Evolutionary conservation across 495 filamentous ascomycete genomes (phyloP).

Genomic region (Diplogelasinospora grovesii): DNA sequence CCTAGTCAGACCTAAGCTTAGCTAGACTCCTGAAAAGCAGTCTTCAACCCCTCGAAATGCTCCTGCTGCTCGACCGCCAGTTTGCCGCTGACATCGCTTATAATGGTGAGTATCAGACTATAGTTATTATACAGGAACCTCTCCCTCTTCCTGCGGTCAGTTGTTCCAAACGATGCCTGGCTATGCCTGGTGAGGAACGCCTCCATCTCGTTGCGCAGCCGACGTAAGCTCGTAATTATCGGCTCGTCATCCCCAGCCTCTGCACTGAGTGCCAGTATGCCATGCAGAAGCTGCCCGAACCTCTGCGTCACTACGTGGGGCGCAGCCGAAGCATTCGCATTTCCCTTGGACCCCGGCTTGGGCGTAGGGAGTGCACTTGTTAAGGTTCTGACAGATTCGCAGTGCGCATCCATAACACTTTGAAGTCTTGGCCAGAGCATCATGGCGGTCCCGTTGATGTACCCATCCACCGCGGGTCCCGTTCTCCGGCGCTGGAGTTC

Average conservation of each 20-base stretch:
- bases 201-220: slow-evolving; percentile 73
- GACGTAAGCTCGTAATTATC: slow-evolving; percentile 66
- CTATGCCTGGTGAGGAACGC: slow-evolving; percentile 59
- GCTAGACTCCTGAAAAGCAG: slow-evolving; percentile 36
- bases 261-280: slow-evolving; percentile 70
- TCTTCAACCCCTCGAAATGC: slow-evolving; percentile 57
- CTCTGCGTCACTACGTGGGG: slow-evolving; percentile 88
- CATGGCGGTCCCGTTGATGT: slow-evolving; percentile 94
- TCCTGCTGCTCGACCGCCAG: slow-evolving; percentile 66
- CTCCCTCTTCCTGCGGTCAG: slow-evolving; percentile 69
- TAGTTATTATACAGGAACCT: slow-evolving; percentile 94
- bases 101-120: slow-evolving; percentile 81
- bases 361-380: slow-evolving; percentile 43
- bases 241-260: slow-evolving; percentile 93
- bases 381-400: slow-evolving; percentile 67
- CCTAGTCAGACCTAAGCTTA: too few relatives aligned
- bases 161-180: slow-evolving; percentile 53
- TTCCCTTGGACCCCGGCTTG: slow-evolving; percentile 48
- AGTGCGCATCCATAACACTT: slow-evolving; percentile 85
- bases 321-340: slow-evolving; percentile 64
- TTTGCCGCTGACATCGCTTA: slow-evolving; percentile 77
- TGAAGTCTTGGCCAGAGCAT: slow-evolving; percentile 94
- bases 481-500: slow-evolving; percentile 86
- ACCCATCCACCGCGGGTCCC: slow-evolving; percentile 78
- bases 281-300: slow-evolving; percentile 84